Conservation (phyloP, 305 asterid species). For the Rubia tinctorum region DNA sequence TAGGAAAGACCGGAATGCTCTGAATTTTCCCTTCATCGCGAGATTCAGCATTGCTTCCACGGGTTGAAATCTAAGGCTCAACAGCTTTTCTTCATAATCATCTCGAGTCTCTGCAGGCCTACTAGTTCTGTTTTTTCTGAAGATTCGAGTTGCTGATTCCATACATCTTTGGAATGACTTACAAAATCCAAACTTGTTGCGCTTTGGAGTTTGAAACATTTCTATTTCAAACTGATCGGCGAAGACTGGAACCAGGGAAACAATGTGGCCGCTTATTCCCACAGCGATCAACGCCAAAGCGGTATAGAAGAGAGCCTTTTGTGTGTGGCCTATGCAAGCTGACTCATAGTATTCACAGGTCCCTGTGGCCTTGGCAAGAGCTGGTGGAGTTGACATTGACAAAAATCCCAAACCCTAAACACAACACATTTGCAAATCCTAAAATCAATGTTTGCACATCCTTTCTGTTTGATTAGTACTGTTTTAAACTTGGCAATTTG, state of each 20-base stretch:
- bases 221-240: slow-evolving; percentile 23
- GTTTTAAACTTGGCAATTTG: no score
- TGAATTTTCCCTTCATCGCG: background rate
- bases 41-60: slow-evolving; percentile 23
- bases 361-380: slow-evolving; percentile 35
- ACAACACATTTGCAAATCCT: no score
- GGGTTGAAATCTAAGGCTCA: slow-evolving; percentile 14
- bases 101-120: background rate
- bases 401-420: slow-evolving; percentile 59
- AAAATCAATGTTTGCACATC: no score
- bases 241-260: slow-evolving; percentile 37
- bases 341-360: slow-evolving; percentile 44
- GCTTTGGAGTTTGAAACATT: no score
- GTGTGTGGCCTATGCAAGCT: slow-evolving; percentile 43
- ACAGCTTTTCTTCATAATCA: background rate
- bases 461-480: no score
- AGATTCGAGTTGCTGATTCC: no score
- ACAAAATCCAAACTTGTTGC: no score
- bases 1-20: background rate
- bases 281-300: slow-evolving; percentile 50
- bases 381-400: slow-evolving; percentile 59
- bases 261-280: slow-evolving; percentile 51
- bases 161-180: no score
- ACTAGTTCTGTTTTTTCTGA: no score
- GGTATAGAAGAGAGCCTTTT: slow-evolving; percentile 45